Evolutionary conservation across 768 basidiomycete genomes (phyloP).

Genomic region (Jaapia argillacea): DNA sequence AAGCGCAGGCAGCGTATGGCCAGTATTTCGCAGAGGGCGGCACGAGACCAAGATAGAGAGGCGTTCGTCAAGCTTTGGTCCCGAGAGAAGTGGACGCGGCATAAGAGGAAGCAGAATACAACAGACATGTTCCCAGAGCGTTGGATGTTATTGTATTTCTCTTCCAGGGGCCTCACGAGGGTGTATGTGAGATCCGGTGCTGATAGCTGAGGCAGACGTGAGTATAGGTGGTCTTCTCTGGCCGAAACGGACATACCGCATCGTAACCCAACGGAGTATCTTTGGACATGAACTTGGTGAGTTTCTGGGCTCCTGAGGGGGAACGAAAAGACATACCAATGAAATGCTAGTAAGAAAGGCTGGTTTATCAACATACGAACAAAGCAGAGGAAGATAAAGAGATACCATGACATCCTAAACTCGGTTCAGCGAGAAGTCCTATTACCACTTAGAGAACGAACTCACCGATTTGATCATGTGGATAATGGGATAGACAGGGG

Average conservation of each 20-base stretch:
- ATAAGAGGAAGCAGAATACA: conserved; percentile 83
- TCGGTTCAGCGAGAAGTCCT: conserved; percentile 9
- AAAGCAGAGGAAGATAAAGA: conserved; percentile 1
- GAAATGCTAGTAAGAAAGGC: conserved; percentile 37
- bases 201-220: conserved; percentile 38
- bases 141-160: conserved; percentile 75
- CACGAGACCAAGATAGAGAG: conserved; percentile 64
- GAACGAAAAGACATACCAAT: conserved; percentile 38
- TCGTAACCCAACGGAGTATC: conserved; percentile 82
- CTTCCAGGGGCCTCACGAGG: conserved; percentile 76
- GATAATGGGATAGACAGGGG: conserved; percentile 71
- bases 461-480: conserved; percentile 63
- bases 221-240: not conserved
- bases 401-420: conserved; percentile 53
- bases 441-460: conserved; percentile 4
- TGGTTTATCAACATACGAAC: conserved; percentile 4
- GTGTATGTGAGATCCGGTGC: conserved; percentile 89
- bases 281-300: conserved; percentile 17
- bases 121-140: conserved; percentile 69
- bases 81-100: conserved; percentile 75
- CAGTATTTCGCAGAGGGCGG: conserved; percentile 81
- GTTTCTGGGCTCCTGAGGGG: not conserved
- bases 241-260: conserved; percentile 39
- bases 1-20: conserved; percentile 73
- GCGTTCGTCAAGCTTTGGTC: conserved; percentile 66